Base-by-base conservation (phyloP, 768 basidiomycete genomes). In the Lactarius indigo region DNA sequence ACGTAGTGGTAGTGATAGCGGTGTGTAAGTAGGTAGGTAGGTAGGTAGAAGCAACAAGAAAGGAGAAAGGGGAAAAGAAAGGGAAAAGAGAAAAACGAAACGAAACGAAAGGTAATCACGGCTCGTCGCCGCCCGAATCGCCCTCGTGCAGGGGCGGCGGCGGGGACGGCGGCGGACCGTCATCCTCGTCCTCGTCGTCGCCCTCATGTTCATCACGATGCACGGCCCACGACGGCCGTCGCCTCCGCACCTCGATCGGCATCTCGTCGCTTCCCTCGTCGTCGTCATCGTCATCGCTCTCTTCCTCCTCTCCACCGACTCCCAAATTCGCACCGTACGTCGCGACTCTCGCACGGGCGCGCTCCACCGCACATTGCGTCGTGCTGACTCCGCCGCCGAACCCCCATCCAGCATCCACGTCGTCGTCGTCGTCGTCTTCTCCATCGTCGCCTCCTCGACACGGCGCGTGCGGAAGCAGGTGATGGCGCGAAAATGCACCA, bases 201-300 rank as follows among this genome's bases (percentile, higher is more conserved):
- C 33, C 56, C 10, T 59, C 57, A 3, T 30, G 62, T 10, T 68
- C 35, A 41, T 68, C 66, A 9, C 39, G 63, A 9, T 55, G 62
- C 7, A 63, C 68, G 5, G 61, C 47, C 68, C 68, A 69, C 42
- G 69, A 63, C 26, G 62, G 68, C 54, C 64, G 57, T 13, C 68
- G 57, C 33, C 70, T 54, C 17, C 70, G 68, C 59, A 71, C 68
- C 42, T 71, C 70, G 33, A 71, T 61, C 39, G 70, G 68, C 7
- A 50, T 56, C 35, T 12, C 65, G 13, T 37, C 65, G 18, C 61
- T 57, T 9, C 55, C 50, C 44, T 23, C 68, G 2, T 61, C 64
- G 2, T 28, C 63, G 1, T 61, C 57, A 7, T 65, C 66, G 4
- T 41, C 55, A 8, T 57, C 50, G 1, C 33, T 50, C 1, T 54